Evolutionary conservation across 108 stramenopile species (phyloP).

Genomic region (Cylindrotheca fusiformis): DNA sequence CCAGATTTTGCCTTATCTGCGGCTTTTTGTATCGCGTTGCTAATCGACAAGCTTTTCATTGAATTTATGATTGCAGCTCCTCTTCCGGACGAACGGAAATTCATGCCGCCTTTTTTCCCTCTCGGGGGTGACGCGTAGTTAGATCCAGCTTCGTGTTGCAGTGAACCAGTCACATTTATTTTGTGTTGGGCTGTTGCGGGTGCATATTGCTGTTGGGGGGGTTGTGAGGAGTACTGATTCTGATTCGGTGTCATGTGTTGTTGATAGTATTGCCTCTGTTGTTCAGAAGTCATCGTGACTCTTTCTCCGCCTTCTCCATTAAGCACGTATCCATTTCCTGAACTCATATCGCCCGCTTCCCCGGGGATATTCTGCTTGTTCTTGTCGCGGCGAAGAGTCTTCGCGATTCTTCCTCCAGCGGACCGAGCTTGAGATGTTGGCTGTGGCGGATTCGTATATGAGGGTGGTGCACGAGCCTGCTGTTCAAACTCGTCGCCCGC

Average conservation of each 20-base stretch:
- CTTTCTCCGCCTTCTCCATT: constrained; percentile 6
- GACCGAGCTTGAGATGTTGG: constrained; percentile 4
- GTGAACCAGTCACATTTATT: not conserved
- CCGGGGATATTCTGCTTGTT: constrained; percentile 4
- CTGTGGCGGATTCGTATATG: constrained; percentile 16
- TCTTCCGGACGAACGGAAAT: constrained; percentile 10
- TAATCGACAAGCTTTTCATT: constrained; percentile 37
- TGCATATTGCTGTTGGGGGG: not conserved
- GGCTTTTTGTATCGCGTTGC: constrained; percentile 2
- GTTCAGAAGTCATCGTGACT: constrained; percentile 12
- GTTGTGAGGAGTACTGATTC: not conserved
- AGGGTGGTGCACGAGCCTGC: constrained; percentile 34
- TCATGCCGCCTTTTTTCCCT: constrained; percentile 3
- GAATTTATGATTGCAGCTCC: constrained; percentile 40
- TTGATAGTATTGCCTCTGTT: constrained; percentile 21
- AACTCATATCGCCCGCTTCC: not conserved
- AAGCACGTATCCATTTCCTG: constrained; percentile 2
- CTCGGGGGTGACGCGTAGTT: not conserved
- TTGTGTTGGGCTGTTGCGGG: not conserved
- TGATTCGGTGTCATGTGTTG: constrained; percentile 22
- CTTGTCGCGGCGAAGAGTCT: constrained; percentile 8
- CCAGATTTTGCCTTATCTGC: not conserved
- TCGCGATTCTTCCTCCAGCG: constrained; percentile 14
- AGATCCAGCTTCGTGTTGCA: constrained; percentile 6
- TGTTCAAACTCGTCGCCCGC: constrained; percentile 26